Evolutionary conservation across 192 early-diverging fungal genomes (phyloP), one percentile per base, ranked within the genome.

Genomic region (Entomortierella lignicola): DNA sequence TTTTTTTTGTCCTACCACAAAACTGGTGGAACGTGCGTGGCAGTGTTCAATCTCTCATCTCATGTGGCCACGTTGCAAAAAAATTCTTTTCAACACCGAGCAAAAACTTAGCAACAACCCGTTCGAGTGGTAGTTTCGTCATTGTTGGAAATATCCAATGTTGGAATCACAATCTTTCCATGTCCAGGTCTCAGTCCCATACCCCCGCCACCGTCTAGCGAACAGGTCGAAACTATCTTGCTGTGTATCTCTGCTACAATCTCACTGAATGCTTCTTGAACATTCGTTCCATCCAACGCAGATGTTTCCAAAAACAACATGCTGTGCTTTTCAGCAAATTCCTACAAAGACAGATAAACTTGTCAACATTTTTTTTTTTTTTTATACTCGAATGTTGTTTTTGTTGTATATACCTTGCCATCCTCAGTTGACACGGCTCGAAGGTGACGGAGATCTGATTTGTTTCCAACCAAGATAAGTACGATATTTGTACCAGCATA

Each of bases 381-480:
- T n/a, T n/a, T n/a, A n/a, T n/a, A n/a, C n/a, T n/a, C n/a, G n/a
- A n/a, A n/a, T n/a, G n/a, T n/a, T n/a, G n/a, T 29, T 30, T 23
- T 41, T 0, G 42, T 6, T 34, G 23, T 32, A 10, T n/a, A 37
- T 70, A 71, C 87, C 37, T 85, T 83, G 1, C 91, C 96, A 34
- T 94, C 94, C 50, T 93, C 94, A 5, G 88, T 85, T 11, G 86
- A 72, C 4, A 96, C 88, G 47, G 88, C 88, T 50, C 95, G 87
- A 23, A 85, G 84, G 31, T 86, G 86, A 8, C 79, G 89, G 34
- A 98, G 72, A 84, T 98, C 96, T 23, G 94, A 82, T 83, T 98
- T 97, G 86, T 97, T 98, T 39, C 96, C 96, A 30, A 96, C 92
- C 20, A 98, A 83, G 42, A 93, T 92, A 85, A 98, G 95, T 51